These are phyloP conservation scores for Chlorociboria aeruginascens DNA, from an alignment of 495 filamentous ascomycete species.

Conservation along the genomic window DNA sequence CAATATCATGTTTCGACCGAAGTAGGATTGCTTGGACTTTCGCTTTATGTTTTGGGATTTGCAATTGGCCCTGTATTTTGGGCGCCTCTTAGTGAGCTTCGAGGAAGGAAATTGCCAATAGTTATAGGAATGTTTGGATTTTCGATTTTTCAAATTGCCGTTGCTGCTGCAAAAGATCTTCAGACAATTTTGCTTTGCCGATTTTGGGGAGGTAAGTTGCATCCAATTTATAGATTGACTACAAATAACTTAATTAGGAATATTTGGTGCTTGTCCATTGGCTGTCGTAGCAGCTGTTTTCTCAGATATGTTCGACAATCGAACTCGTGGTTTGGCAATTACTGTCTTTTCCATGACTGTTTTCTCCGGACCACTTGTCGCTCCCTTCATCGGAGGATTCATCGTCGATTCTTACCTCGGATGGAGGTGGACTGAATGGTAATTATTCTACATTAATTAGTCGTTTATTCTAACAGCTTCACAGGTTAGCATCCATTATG, in stretches of 20 bases:
- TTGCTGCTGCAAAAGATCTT: constrained; percentile 63
- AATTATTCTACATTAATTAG: constrained; percentile 23
- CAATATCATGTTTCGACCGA: constrained; percentile 44
- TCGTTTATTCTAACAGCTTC: background rate
- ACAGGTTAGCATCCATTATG: constrained; percentile 50
- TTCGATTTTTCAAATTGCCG: constrained; percentile 59
- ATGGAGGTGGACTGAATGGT: constrained; percentile 79
- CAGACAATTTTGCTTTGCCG: constrained; percentile 75
- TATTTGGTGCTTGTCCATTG: constrained; percentile 64
- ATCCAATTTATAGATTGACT: constrained; percentile 25
- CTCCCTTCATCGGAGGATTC: constrained; percentile 79
- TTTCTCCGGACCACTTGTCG: constrained; percentile 70
- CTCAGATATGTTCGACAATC: constrained; percentile 78
- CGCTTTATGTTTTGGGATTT: constrained; percentile 61
- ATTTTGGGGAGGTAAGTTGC: constrained; percentile 56
- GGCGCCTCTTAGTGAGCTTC: constrained; percentile 70
- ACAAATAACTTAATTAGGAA: constrained; percentile 19
- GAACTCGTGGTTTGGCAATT: constrained; percentile 65
- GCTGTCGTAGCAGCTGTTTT: constrained; percentile 82
- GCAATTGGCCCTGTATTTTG: constrained; percentile 52
- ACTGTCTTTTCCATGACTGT: constrained; percentile 77
- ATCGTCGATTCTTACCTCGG: constrained; percentile 54
- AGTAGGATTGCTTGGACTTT: constrained; percentile 54
- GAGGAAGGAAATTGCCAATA: constrained; percentile 61
- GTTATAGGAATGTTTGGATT: constrained; percentile 69